phyloP scores from a whole-genome alignment of 1,284 basidiomycete species.

The Tilletia horrida region DNA sequence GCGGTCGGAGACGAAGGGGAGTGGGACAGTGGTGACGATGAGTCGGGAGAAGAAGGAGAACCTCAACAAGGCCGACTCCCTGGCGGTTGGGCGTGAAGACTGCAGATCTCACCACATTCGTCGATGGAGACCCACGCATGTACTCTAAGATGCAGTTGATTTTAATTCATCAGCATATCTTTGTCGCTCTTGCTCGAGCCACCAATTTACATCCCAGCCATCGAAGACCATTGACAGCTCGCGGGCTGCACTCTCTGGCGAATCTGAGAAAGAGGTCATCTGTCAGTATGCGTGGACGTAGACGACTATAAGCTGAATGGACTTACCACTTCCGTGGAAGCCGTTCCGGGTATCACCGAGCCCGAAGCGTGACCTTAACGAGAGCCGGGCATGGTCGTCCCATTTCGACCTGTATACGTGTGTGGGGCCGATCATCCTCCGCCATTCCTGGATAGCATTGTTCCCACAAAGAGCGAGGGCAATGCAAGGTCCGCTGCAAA shows the following conservation, averaged over 20 bases:
- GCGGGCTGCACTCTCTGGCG: conserved; percentile 24
- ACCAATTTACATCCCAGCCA: conserved; percentile 40
- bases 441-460: conserved; percentile 41
- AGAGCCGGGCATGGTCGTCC: conserved; percentile 26
- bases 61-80: background rate
- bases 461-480: conserved; percentile 45
- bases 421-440: conserved; percentile 46
- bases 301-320: too few species aligned
- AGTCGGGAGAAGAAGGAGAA: conserved; percentile 18
- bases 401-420: conserved; percentile 49
- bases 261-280: conserved; percentile 24
- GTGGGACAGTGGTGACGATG: conserved; percentile 21
- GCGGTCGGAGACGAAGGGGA: conserved; percentile 20
- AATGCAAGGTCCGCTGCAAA: conserved; percentile 38
- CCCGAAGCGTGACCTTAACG: conserved; percentile 41
- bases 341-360: conserved; percentile 51
- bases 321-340: conserved; percentile 46
- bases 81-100: background rate
- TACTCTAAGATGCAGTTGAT: background rate
- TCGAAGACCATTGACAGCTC: conserved; percentile 41
- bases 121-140: background rate
- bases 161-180: background rate
- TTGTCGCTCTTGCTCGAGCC: conserved; percentile 27
- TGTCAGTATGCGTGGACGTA: too few species aligned
- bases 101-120: background rate